Evolutionary conservation across 2,329 filamentous ascomycete genomes (phyloP), one percentile per base, ranked within the genome.

Genomic region (Proliferodiscus dingleyae): DNA sequence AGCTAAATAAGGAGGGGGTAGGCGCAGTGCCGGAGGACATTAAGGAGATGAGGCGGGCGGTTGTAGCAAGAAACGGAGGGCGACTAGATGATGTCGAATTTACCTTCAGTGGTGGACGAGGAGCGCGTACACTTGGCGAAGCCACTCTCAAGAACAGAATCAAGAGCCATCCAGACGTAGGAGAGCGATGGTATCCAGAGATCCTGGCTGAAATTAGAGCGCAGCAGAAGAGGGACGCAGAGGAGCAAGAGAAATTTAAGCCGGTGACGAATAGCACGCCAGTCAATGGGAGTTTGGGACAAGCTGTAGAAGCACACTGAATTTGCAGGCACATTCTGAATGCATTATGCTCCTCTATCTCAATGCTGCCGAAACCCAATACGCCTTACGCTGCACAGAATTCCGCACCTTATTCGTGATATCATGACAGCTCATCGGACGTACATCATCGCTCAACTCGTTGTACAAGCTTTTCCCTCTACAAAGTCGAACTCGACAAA

Each of bases 111-210:
- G 75, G 51, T 73, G 79, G 45, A 78, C 73, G 61, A 77, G 80
- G 13, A 11, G 56, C 57, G n/a, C 80, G 77, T 62, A 83, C 77
- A 54, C 68, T 94, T 7, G 88, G 89, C 4, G 87, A 94, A 71
- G 89, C 88, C 9, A 94, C 87, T 47, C 68, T 95, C 62, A 77
- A 87, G 68, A 95, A 94, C 66, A 71, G 89, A 11, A 75, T 94
- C 56, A 93, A 90, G 74, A 89, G 85, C 55, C 89, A 95, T 68
- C 85, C 84, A 3, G 89, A 94, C 64, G 89, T 95, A 1, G 87
- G 86, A 2, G 85, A 90, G 71, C 72, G 81, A 57, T 94, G 87
- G 80, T 87, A 85, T 61, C 83, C 83, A 3, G 79, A 85, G 22
- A 58, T 70, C 32, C 53, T 71, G 53, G 66, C 65, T 49, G 71